phyloP scores from a whole-genome alignment of 2,329 filamentous ascomycete genomes.

The Aspergillus ibericus region DNA sequence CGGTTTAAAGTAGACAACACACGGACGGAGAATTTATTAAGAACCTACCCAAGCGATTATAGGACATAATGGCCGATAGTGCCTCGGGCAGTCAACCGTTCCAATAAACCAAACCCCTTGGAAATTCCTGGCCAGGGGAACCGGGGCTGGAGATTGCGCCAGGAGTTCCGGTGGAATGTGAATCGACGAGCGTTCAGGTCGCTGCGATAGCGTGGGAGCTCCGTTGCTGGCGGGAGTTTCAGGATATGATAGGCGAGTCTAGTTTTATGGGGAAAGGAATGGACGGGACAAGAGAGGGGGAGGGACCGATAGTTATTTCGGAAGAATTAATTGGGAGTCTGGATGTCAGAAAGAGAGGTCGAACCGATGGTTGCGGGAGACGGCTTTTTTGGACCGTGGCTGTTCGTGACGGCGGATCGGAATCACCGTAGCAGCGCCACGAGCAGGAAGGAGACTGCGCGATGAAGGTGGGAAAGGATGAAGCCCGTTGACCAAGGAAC shows the following conservation, averaged over 20 bases:
- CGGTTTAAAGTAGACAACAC: background rate
- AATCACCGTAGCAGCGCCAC: background rate
- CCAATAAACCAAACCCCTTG: conserved; percentile 25
- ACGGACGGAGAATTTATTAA: background rate
- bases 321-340: background rate
- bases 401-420: background rate
- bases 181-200: conserved; percentile 6
- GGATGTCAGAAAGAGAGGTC: background rate
- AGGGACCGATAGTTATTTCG: background rate
- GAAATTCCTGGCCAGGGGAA: conserved; percentile 18
- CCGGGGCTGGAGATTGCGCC: conserved; percentile 30
- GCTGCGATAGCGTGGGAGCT: conserved; percentile 9
- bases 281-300: background rate
- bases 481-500: conserved; percentile 16
- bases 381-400: background rate
- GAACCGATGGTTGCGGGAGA: background rate
- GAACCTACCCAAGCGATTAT: conserved; percentile 70
- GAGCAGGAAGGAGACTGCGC: background rate
- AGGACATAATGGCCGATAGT: conserved; percentile 51
- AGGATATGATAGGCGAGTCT: conserved; percentile 8
- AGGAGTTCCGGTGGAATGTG: conserved; percentile 28
- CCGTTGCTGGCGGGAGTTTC: conserved; percentile 14
- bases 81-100: conserved; percentile 21
- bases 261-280: background rate
- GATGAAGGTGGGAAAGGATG: background rate